Conservation (phyloP, 2,329 filamentous ascomycete species). For the Xylaria polymorpha region DNA sequence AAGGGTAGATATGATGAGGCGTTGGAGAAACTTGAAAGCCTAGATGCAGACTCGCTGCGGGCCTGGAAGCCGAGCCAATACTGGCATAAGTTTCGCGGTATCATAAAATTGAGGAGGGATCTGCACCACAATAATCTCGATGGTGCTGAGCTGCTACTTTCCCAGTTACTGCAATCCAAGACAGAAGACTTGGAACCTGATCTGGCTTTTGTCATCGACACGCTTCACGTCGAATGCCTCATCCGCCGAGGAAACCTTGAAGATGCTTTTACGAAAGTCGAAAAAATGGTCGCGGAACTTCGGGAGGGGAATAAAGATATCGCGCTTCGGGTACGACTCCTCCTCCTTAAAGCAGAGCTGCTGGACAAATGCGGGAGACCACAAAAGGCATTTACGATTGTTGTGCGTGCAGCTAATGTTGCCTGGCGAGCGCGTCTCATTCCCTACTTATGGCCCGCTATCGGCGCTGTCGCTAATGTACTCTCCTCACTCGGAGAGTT, state of each 20-base stretch:
- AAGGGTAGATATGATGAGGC: conserved; percentile 79
- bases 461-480: conserved; percentile 74
- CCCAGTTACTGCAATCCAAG: conserved; percentile 64
- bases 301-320: conserved; percentile 64
- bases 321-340: conserved; percentile 74
- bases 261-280: conserved; percentile 61
- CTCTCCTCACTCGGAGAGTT: conserved; percentile 79
- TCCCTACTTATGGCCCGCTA: conserved; percentile 77
- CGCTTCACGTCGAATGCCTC: conserved; percentile 64
- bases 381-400: conserved; percentile 80
- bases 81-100: conserved; percentile 73
- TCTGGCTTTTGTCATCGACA: conserved; percentile 62
- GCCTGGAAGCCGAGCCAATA: conserved; percentile 83
- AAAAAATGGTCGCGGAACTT: conserved; percentile 56
- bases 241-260: conserved; percentile 61
- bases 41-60: conserved; percentile 72
- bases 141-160: conserved; percentile 63
- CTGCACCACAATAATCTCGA: conserved; percentile 66
- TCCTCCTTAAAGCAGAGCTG: conserved; percentile 78
- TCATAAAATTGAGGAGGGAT: conserved; percentile 73
- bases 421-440: conserved; percentile 77
- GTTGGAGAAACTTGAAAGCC: conserved; percentile 66
- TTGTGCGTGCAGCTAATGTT: conserved; percentile 78
- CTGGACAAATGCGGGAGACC: conserved; percentile 75
- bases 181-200: conserved; percentile 64